Evolutionary conservation across 805 yeast genomes (phyloP), one percentile per base, ranked within the genome.

Genomic region (Groenewaldozyma tartarivorans): DNA sequence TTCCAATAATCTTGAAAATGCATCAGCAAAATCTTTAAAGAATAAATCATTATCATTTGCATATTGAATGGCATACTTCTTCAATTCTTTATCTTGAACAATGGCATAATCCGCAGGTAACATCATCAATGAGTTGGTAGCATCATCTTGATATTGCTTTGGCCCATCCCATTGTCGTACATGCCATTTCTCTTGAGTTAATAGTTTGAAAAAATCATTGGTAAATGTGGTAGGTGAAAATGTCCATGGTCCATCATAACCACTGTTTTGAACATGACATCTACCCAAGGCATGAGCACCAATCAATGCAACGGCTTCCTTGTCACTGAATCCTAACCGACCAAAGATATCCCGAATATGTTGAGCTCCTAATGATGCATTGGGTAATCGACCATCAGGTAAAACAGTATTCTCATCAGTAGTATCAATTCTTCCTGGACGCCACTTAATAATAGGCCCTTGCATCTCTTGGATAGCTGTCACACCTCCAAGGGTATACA

Each of bases 191-290:
- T 77, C 79, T 38, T 74, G 66, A 33, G 76, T 48, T 56, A 83
- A 63, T 40, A 68, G 67, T 57, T 58, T 70, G 62, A 57, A 83
- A 56, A 80, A 82, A 46, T 78, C 84, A 58, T 82, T 83, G 40
- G 82, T 72, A 55, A 83, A 78, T 44, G 63, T 60, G 17, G 80
- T 80, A 39, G 87, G 81, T 9, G 86, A 74, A 44, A 75, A 77
- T 26, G 92, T 84, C 94, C 94, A 83, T 45, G 86, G 86, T 5
- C 94, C 92, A 47, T 79, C 86, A 64, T 67, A 84, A 1, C 90
- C 92, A 52, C 64, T 39, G 55, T 61, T 36, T 49, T 55, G 48
- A 43, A 74, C 67, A 58, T 84, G 94, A 50, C 92, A 81, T 42
- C 84, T 71, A 27, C 94, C 94, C 34, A 83, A 61, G 17, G 78